A percentile compares a stretch with the other conserved stretches of the same genome.
Evolutionary conservation across 2,329 filamentous ascomycete genomes (phyloP).

Genomic region (Colletotrichum coccodes): DNA sequence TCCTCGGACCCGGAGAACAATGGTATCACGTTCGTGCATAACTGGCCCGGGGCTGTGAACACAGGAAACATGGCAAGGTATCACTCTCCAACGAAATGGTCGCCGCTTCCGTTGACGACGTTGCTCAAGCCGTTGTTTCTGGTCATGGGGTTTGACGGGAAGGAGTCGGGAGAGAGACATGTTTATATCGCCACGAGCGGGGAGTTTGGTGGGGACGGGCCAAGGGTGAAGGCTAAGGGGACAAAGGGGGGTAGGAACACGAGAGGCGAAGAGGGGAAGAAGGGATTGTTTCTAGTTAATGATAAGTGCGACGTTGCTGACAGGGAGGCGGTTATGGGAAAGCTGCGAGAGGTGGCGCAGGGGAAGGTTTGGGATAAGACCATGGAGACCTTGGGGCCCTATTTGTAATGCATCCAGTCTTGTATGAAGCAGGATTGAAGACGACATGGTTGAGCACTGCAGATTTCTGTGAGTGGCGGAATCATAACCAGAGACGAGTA

Average conservation of each 20-base stretch:
- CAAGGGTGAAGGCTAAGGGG: background rate
- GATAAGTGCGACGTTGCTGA: constrained; percentile 25
- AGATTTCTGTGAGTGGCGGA: too few species aligned
- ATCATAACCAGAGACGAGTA: too few species aligned
- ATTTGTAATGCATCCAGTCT: background rate
- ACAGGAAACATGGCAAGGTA: constrained; percentile 35
- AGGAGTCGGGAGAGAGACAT: constrained; percentile 29
- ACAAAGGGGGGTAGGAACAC: background rate
- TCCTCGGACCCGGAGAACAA: constrained; percentile 30
- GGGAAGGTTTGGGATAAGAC: constrained; percentile 31
- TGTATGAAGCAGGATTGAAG: too few species aligned
- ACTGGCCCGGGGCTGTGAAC: constrained; percentile 41
- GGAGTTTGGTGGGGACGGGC: constrained; percentile 11
- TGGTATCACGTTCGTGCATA: constrained; percentile 41
- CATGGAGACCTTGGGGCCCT: constrained; percentile 31
- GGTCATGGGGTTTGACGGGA: background rate
- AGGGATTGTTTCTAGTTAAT: constrained; percentile 23
- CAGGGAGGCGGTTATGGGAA: background rate
- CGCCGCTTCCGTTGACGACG: constrained; percentile 16
- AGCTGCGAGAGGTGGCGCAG: constrained; percentile 14
- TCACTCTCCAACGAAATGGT: background rate
- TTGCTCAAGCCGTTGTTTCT: constrained; percentile 28
- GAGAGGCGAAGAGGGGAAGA: background rate
- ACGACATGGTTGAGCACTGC: too few species aligned
- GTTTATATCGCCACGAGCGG: constrained; percentile 26